These are phyloP conservation scores for Plasmodium vinckei DNA, from an alignment of 169 alveolate genomes.

Conservation along the genomic window DNA sequence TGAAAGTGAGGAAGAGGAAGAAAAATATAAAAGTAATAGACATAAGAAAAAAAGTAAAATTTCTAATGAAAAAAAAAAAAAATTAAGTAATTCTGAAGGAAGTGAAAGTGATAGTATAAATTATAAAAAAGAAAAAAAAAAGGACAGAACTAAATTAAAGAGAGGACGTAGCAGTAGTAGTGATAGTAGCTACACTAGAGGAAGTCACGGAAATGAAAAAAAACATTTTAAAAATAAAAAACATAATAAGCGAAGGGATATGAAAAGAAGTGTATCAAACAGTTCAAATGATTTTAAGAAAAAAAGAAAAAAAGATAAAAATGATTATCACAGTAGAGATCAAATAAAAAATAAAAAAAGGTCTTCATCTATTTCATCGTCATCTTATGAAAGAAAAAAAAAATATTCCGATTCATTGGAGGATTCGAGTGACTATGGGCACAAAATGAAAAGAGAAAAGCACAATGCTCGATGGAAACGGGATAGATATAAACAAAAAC, in stretches of 20 bases:
- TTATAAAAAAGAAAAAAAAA: background rate
- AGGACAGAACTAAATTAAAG: no score
- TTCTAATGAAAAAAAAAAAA: background rate
- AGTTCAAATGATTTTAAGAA: background rate
- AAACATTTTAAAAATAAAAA: no score
- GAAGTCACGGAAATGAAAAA: no score
- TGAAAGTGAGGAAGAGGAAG: background rate
- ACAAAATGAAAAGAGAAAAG: no score
- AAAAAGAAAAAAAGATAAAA: background rate
- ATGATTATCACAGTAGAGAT: background rate
- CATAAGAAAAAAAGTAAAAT: background rate
- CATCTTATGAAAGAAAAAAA: slow-evolving; percentile 28
- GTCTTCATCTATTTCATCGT: slow-evolving; percentile 11
- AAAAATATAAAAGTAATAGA: background rate
- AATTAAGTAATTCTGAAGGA: background rate
- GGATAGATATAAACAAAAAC: no score
- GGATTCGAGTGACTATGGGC: no score
- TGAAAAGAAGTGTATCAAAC: no score
- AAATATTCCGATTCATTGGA: slow-evolving; percentile 32
- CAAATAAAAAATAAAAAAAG: background rate
- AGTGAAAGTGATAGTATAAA: background rate
- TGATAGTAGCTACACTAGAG: background rate
- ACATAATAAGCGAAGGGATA: no score
- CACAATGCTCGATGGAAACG: no score
- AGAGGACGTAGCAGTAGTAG: background rate